A percentile compares a stretch with the other conserved stretches of the same genome.
Evolutionary conservation across 805 yeast genomes (phyloP).

Genomic region (Huiozyma naganishii): DNA sequence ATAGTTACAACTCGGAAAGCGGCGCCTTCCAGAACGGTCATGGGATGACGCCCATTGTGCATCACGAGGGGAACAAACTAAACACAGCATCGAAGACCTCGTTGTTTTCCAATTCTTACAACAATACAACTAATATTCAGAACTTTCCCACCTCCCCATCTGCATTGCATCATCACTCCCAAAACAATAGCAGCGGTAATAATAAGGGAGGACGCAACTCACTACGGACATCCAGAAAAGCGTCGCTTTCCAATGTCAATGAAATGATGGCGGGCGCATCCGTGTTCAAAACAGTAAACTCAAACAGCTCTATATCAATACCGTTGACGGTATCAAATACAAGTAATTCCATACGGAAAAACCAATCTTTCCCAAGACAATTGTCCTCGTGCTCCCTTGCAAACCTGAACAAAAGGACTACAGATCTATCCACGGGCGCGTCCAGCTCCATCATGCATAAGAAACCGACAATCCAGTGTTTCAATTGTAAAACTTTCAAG

Average conservation of each 20-base stretch:
- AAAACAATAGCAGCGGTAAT: background rate
- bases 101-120: background rate
- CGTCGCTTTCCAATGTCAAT: background rate
- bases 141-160: constrained; percentile 1
- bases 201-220: background rate
- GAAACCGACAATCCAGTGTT: constrained; percentile 42
- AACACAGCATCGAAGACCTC: background rate
- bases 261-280: background rate
- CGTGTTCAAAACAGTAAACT: background rate
- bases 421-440: constrained; percentile 11
- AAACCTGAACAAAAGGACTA: constrained; percentile 15
- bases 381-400: constrained; percentile 22
- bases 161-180: constrained; percentile 1
- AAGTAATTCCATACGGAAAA: constrained; percentile 21
- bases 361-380: constrained; percentile 17
- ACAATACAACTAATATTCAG: background rate
- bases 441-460: constrained; percentile 2
- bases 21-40: background rate
- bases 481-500: constrained; percentile 83
- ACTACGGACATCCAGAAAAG: background rate
- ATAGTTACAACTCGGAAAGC: constrained; percentile 22
- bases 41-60: background rate
- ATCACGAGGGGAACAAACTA: too few species aligned
- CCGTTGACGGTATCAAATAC: constrained; percentile 8
- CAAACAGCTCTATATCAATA: constrained; percentile 4